Evolutionary conservation across 257 asterid genomes (phyloP), one percentile per base, ranked within the genome.

Genomic region (Osmanthus fragrans): DNA sequence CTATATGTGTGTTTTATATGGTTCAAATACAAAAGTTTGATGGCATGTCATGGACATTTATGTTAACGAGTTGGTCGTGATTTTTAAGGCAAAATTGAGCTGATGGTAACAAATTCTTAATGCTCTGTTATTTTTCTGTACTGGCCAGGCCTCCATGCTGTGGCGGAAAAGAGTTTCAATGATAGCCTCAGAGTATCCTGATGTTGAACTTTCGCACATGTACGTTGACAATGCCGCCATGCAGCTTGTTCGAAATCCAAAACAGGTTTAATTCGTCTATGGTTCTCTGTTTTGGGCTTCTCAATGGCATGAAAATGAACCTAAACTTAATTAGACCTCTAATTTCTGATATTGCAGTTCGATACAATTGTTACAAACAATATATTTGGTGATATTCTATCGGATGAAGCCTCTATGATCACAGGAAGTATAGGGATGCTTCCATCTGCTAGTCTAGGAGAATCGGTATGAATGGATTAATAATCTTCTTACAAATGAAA

Each of bases 351-450:
- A 79, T 76, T 89, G 87, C 97, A 96, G 99, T 96, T 96, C 80
- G 99, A 96, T 82, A 96, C 99, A 32, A 93, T 96, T 74, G 94
- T 96, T 27, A 96, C 99, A 39, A 96, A 96, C 87, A 96, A 96
- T 76, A 93, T 96, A 82, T 96, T 96, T 78, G 99, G 99, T 34
- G 98, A 93, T 82, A 96, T 96, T 83, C 89, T 96, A 73, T 96
- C 99, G 7, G 99, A 93, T 80, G 99, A 96, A 85, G 99, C 98
- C 74, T 96, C 99, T 21, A 96, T 96, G 98, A 96, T 96, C 27
- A 93, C 99, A 70, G 99, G 99, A 84, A 96, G 98, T 60, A 96
- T 96, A 36, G 99, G 98, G 83, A 96, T 96, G 99, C 97, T 96
- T 79, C 97, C 99, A 70, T 96, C 99, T 64, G 99, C 99, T 77